These are phyloP conservation scores for Aspergillus glaucus DNA, from an alignment of 2,329 filamentous ascomycete species.

Conservation along the genomic window DNA sequence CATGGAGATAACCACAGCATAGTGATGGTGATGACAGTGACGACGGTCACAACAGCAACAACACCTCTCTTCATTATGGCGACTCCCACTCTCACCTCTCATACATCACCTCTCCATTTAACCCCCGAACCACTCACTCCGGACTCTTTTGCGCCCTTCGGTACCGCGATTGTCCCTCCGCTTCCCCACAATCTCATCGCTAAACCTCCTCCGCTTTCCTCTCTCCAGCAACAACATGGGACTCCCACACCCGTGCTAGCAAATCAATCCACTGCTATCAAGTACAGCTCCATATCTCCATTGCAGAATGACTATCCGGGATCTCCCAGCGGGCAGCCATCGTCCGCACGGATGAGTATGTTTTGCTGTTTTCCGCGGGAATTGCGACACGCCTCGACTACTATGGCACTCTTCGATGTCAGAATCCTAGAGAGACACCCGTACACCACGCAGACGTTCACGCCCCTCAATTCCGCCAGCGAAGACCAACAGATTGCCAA, in stretches of 20 bases:
- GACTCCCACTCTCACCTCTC: constrained; percentile 21
- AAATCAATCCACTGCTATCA: constrained; percentile 85
- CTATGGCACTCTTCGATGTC: constrained; percentile 53
- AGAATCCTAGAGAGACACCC: constrained; percentile 82
- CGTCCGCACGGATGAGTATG: constrained; percentile 69
- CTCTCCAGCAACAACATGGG: constrained; percentile 32
- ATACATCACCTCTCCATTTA: constrained; percentile 40
- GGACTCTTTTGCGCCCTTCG: constrained; percentile 68
- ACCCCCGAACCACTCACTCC: constrained; percentile 61
- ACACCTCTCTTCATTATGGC: background rate
- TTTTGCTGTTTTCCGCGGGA: constrained; percentile 73
- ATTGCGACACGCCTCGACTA: constrained; percentile 32
- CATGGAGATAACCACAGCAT: background rate
- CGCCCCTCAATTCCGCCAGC: constrained; percentile 55
- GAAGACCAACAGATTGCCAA: constrained; percentile 11
- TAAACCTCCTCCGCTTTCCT: constrained; percentile 39
- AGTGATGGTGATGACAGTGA: no score
- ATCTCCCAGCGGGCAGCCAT: constrained; percentile 32
- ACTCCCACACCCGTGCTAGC: constrained; percentile 53
- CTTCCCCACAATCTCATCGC: constrained; percentile 47
- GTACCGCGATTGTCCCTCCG: constrained; percentile 74
- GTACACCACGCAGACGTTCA: constrained; percentile 89
- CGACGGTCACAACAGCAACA: no score
- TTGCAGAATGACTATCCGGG: constrained; percentile 65
- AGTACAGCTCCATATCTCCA: constrained; percentile 74